Percentiles rank a stretch among this genome's conserved stretches.
Evolutionary conservation across 2,329 filamentous ascomycete species (phyloP).

Genomic region (Colletotrichum filicis): DNA sequence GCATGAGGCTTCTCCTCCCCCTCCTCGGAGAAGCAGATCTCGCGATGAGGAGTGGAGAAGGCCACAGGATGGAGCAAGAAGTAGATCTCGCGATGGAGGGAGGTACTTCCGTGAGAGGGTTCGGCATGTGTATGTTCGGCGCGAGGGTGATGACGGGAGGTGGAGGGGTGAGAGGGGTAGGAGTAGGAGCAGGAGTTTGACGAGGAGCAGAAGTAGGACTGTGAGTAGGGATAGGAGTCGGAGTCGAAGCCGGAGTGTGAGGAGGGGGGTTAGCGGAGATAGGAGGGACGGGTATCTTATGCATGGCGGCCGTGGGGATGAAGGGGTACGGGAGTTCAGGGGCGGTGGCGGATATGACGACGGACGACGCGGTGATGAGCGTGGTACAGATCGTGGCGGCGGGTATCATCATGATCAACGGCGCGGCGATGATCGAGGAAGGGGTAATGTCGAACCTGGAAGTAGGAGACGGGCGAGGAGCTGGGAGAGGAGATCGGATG

Average conservation of each 20-base stretch:
- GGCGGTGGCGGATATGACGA: background rate
- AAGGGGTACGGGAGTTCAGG: background rate
- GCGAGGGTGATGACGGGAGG: background rate
- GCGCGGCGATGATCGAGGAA: background rate
- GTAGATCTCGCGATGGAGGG: background rate
- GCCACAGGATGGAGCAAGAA: background rate
- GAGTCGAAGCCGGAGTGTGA: background rate
- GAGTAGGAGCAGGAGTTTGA: background rate
- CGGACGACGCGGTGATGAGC: too few relatives aligned
- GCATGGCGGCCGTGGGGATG: background rate
- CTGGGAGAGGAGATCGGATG: slow-evolving; percentile 18
- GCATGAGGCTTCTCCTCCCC: background rate
- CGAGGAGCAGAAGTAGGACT: too few relatives aligned
- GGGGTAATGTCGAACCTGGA: background rate
- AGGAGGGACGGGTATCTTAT: background rate
- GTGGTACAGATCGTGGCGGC: background rate
- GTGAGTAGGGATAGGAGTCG: too few relatives aligned
- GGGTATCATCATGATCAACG: background rate
- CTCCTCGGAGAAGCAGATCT: too few relatives aligned
- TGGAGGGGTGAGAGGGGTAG: background rate
- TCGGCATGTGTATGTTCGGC: background rate
- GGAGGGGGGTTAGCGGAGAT: background rate
- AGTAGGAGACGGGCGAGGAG: slow-evolving; percentile 1
- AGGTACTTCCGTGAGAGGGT: background rate
- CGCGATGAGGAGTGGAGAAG: background rate